phyloP scores from a whole-genome alignment of 2,329 filamentous ascomycete genomes.

The Orbilia quercus region DNA sequence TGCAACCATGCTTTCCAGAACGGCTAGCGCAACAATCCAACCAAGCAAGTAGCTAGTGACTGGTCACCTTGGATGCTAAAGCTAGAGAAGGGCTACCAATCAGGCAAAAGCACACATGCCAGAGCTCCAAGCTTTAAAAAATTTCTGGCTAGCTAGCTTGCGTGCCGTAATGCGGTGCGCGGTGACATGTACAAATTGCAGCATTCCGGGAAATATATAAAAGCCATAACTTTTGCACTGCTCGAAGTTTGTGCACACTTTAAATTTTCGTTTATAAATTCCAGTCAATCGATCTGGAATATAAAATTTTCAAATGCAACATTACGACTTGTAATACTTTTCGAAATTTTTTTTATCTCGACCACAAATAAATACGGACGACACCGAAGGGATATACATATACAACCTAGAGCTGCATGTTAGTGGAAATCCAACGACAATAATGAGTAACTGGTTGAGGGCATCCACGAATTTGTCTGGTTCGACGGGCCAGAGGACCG shows the following conservation, averaged over 20 bases:
- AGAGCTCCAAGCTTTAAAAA: slow-evolving; percentile 13
- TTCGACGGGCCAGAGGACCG: slow-evolving; percentile 16
- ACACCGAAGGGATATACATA: too few species aligned
- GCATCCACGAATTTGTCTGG: slow-evolving; percentile 20
- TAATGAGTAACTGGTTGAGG: slow-evolving; percentile 45
- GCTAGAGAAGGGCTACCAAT: slow-evolving; percentile 35
- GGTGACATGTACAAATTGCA: slow-evolving; percentile 18
- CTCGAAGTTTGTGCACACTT: background rate
- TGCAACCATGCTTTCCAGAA: background rate
- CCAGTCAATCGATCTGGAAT: too few species aligned
- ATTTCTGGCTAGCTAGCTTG: too few species aligned
- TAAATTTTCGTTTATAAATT: background rate
- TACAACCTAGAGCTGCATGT: too few species aligned
- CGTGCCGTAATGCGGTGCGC: background rate
- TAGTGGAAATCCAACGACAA: slow-evolving; percentile 1
- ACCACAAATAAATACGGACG: too few species aligned
- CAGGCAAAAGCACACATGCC: slow-evolving; percentile 12
- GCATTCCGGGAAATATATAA: slow-evolving; percentile 10
- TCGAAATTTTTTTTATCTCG: too few species aligned
- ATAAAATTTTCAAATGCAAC: too few species aligned
- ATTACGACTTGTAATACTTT: too few species aligned
- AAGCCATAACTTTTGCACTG: background rate
- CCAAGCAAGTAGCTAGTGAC: too few species aligned
- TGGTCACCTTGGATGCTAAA: too few species aligned
- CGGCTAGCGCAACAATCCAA: too few species aligned